These are phyloP conservation scores for Sisymbrium altissimum DNA, from an alignment of 345 rosid genomes.

Conservation along the genomic window DNA sequence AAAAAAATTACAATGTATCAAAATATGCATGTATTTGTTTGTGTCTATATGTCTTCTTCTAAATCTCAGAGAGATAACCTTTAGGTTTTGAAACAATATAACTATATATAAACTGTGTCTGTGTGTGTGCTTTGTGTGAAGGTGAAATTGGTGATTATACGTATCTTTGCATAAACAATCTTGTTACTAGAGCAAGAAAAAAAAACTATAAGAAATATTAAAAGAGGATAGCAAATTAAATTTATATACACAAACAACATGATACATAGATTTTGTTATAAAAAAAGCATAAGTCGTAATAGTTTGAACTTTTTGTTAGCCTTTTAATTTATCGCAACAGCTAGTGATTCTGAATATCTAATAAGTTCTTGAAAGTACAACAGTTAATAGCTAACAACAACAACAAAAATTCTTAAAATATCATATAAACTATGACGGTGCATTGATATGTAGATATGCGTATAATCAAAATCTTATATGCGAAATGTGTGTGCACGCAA, in stretches of 20 bases:
- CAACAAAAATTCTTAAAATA: not conserved
- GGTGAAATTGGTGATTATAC: not conserved
- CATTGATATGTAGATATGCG: conserved; percentile 29
- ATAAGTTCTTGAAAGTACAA: not conserved
- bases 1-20: not conserved
- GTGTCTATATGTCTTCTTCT: not conserved
- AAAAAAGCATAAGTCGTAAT: not conserved
- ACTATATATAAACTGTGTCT: no score
- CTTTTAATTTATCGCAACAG: not conserved
- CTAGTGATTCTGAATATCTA: not conserved
- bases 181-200: no score
- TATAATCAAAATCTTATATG: no score
- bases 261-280: no score
- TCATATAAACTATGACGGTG: not conserved
- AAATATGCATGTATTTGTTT: not conserved
- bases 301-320: not conserved
- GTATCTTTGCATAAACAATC: not conserved
- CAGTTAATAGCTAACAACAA: not conserved
- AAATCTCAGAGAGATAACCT: no score
- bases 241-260: no score
- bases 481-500: conserved; percentile 19
- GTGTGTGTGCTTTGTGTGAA: not conserved
- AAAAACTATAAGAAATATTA: no score
- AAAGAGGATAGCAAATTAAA: no score
- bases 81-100: no score